A percentile compares a stretch with the other conserved stretches of the same genome.
Conservation (phyloP, 2,329 filamentous ascomycete genomes). For the Fusarium armeniacum region DNA sequence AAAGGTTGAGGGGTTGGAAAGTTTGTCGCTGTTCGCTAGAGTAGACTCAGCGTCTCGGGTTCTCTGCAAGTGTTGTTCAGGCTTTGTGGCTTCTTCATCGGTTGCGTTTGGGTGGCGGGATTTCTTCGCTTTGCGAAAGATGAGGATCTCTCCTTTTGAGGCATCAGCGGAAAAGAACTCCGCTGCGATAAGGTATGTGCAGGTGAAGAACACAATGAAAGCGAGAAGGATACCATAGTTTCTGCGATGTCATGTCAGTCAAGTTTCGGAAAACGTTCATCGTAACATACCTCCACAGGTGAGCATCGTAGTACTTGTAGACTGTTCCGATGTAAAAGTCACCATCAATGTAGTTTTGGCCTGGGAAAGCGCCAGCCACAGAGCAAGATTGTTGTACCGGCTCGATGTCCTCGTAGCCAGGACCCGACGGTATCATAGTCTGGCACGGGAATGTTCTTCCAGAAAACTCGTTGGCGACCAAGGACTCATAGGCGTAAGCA, state of each 20-base stretch:
- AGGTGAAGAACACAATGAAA: constrained; percentile 36
- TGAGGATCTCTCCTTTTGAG: constrained; percentile 39
- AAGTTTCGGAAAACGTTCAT: too few relatives aligned
- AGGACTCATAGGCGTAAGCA: constrained; percentile 73
- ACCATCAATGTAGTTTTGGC: constrained; percentile 23
- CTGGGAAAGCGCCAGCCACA: constrained; percentile 30
- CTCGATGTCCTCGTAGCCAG: constrained; percentile 9
- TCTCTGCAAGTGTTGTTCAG: too few relatives aligned
- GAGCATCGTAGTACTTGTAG: constrained; percentile 65
- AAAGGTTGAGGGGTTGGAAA: constrained; percentile 61
- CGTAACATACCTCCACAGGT: constrained; percentile 63
- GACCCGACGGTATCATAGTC: constrained; percentile 49
- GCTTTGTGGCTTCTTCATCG: constrained; percentile 2
- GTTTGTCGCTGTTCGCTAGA: too few relatives aligned
- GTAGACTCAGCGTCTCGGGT: too few relatives aligned
- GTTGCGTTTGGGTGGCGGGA: rapidly evolving
- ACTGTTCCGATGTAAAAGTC: constrained; percentile 34
- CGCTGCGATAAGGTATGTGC: constrained; percentile 19
- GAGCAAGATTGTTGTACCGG: constrained; percentile 9
- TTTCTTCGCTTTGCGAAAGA: constrained; percentile 68
- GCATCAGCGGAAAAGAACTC: constrained; percentile 25
- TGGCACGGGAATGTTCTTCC: constrained; percentile 62
- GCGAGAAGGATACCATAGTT: constrained; percentile 39
- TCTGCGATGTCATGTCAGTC: neutral
- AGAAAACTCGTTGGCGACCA: constrained; percentile 73